Conservation (phyloP, 2,329 filamentous ascomycete genomes). For the Fusarium virguliforme region DNA sequence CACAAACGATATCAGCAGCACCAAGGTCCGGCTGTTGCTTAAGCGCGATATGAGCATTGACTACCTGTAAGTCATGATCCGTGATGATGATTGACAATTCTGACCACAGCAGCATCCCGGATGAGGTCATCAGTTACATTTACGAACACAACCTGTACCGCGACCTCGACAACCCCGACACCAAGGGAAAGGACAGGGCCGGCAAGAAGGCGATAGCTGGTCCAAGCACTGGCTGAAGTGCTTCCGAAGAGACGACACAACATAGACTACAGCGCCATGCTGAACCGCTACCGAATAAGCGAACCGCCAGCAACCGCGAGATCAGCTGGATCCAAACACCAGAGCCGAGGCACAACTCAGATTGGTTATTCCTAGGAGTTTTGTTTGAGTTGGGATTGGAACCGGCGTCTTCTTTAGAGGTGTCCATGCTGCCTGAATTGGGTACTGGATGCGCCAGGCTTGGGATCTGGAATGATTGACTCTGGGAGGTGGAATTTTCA, state of each 20-base stretch:
- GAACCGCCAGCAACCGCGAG: conserved; percentile 25
- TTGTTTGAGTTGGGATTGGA: conserved; percentile 26
- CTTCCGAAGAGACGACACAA: conserved; percentile 3
- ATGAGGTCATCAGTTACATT: conserved; percentile 82
- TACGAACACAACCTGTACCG: conserved; percentile 77
- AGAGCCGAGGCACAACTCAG: conserved; percentile 27
- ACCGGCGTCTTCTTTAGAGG: conserved; percentile 35
- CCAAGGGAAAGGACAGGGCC: conserved; percentile 49
- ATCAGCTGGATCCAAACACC: conserved; percentile 26
- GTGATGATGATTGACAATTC: neutral
- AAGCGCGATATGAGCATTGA: conserved; percentile 86
- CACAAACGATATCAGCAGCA: conserved; percentile 88
- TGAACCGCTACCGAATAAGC: conserved; percentile 21
- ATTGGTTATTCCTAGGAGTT: conserved; percentile 27
- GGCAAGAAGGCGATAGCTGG: conserved; percentile 39
- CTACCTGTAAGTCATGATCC: conserved; percentile 64
- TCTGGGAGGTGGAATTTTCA: conserved; percentile 41
- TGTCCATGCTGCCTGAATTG: conserved; percentile 16
- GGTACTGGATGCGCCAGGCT: conserved; percentile 27
- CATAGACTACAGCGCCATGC: conserved; percentile 26
- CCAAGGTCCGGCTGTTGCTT: conserved; percentile 85
- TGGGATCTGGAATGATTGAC: conserved; percentile 31
- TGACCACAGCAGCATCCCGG: conserved; percentile 65
- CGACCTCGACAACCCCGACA: conserved; percentile 59
- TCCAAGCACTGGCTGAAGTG: conserved; percentile 51